phyloP scores from a whole-genome alignment of 768 basidiomycete species.

The Boletus subcaerulescens region DNA sequence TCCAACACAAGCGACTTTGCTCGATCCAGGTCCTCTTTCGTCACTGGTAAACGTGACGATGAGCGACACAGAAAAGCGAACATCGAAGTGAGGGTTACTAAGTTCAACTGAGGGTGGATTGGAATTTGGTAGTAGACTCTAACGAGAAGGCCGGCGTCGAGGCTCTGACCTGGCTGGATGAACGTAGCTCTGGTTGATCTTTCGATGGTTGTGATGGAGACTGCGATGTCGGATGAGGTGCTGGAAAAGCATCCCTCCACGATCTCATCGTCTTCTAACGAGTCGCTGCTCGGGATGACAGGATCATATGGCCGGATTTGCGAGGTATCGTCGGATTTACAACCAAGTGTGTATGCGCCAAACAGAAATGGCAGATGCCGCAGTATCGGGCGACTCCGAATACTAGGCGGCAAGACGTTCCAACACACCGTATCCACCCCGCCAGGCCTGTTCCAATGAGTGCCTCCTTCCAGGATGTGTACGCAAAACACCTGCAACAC shows the following conservation, averaged over 20 bases:
- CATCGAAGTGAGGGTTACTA: constrained; percentile 6
- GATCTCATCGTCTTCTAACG: constrained; percentile 25
- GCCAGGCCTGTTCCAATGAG: not conserved
- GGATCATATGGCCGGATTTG: not conserved
- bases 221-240: not conserved
- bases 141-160: not conserved
- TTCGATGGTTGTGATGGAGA: not conserved
- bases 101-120: not conserved
- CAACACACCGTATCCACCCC: no score
- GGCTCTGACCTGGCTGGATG: not conserved
- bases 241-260: constrained; percentile 8
- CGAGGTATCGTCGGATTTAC: not conserved
- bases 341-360: no score
- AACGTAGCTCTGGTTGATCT: not conserved
- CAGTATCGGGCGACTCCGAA: no score
- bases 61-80: not conserved
- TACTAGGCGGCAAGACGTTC: no score
- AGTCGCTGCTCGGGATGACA: not conserved
- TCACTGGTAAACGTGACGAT: constrained; percentile 31
- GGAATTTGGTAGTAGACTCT: not conserved
- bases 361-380: no score
- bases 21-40: constrained; percentile 39
- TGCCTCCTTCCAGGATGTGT: not conserved
- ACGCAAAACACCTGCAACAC: not conserved
- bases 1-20: constrained; percentile 51